Conservation (phyloP, 2,329 filamentous ascomycete species). For the Botrytis medusae region DNA sequence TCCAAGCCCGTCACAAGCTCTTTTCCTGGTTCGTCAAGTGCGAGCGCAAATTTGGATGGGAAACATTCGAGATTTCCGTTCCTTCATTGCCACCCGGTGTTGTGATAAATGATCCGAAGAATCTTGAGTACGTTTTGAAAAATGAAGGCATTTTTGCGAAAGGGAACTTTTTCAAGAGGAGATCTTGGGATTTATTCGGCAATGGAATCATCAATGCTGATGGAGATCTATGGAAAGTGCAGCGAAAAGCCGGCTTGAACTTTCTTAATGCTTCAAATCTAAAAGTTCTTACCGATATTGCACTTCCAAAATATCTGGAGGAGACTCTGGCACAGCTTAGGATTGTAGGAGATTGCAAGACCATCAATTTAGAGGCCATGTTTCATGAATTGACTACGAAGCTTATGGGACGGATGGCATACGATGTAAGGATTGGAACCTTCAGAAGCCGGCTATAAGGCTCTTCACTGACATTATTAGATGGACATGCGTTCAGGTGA, state of each 20-base stretch:
- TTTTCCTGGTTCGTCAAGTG: constrained; percentile 63
- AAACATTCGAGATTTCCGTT: constrained; percentile 63
- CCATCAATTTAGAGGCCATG: constrained; percentile 57
- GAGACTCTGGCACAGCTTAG: constrained; percentile 45
- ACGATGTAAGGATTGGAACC: constrained; percentile 46
- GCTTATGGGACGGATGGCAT: constrained; percentile 67
- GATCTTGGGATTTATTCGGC: constrained; percentile 63
- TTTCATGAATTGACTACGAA: constrained; percentile 65
- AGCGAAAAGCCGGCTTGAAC: constrained; percentile 59
- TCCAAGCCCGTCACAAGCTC: constrained; percentile 58
- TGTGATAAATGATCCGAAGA: constrained; percentile 60
- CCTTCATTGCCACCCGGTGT: constrained; percentile 62
- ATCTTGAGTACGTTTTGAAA: constrained; percentile 62
- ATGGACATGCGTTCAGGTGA: constrained; percentile 66
- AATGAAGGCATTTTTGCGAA: constrained; percentile 61
- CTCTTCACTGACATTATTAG: constrained; percentile 35
- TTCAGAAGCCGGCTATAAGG: not conserved
- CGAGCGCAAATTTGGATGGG: constrained; percentile 55
- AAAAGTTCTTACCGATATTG: constrained; percentile 55
- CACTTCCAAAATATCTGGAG: constrained; percentile 54
- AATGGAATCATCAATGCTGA: constrained; percentile 67
- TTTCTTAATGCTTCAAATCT: constrained; percentile 61
- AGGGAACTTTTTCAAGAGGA: constrained; percentile 59
- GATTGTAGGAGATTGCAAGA: constrained; percentile 31
- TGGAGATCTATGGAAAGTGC: constrained; percentile 61